Base-by-base conservation (phyloP, 1,284 basidiomycete species). In the Moniliella sp. region DNA sequence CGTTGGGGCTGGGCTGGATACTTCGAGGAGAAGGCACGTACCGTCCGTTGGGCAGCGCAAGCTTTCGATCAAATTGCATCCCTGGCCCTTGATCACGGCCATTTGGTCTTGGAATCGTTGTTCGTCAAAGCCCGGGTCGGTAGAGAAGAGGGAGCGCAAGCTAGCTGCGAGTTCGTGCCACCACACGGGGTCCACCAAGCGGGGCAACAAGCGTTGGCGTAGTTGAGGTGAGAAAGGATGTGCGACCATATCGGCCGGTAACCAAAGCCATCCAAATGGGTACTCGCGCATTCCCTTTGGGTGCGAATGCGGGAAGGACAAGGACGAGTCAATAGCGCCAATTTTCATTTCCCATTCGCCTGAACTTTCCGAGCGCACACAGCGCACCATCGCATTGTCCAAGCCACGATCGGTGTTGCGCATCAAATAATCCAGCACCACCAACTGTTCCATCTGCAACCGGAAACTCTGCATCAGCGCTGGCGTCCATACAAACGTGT, bases 41-140 rank as follows among this genome's bases (percentile, higher is more conserved):
- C 34, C 45, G 63, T 76, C 63, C 43, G 79, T 77, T 10, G 65
- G 53, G 48, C 77, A 74, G 44, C 69, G 73, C 28, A 91, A 62
- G 5, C 76, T 78, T 54, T 84, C 76, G 1, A 86, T 70, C 18
- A 88, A 74, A 46, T 83, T 84, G 69, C 74, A 81, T 3, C 78
- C 82, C 57, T 91, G 83, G 2, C 82, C 83, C 60, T 84, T 83
- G 43, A 88, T 74, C 4, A 88, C 77, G 21, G 78, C 76, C 45
- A 88, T 65, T 69, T 88, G 82, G 44, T 76, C 67, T 73, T 80
- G 42, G 40, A 64, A 65, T 32, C 55, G 54, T 21, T 40, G 35
- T 18, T 57, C 51, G 30, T 61, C 55, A 34, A 62, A 64, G 31
- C 78, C 80, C 3, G 74, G 73, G 57, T 84, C 82, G 10, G 78